phyloP scores from a whole-genome alignment of 345 rosid genomes.

The Populus ilicifolia region DNA sequence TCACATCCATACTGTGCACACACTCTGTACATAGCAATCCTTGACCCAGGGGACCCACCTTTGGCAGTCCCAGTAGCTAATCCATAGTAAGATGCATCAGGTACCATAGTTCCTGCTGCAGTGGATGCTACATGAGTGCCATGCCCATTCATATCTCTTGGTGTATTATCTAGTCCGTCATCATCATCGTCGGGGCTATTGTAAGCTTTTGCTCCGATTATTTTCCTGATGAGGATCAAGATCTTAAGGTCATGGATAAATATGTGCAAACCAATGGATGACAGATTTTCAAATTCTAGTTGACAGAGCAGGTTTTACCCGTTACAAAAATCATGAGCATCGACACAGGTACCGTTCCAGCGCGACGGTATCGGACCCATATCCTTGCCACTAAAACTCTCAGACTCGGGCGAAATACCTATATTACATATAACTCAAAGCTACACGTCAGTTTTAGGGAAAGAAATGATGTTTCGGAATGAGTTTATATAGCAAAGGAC shows the following conservation, averaged over 20 bases:
- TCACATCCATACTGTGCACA: constrained; percentile 53
- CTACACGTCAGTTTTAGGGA: background rate
- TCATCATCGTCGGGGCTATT: constrained; percentile 26
- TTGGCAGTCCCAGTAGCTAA: constrained; percentile 62
- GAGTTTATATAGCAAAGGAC: background rate
- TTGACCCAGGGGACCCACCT: constrained; percentile 66
- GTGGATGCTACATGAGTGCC: constrained; percentile 79
- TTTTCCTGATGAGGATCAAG: constrained; percentile 44
- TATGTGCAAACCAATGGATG: constrained; percentile 21
- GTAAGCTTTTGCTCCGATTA: constrained; percentile 80
- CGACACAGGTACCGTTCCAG: constrained; percentile 75
- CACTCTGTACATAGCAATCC: constrained; percentile 67
- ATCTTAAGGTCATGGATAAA: constrained; percentile 65
- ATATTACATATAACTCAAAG: background rate
- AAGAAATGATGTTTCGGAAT: background rate
- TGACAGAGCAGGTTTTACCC: constrained; percentile 36
- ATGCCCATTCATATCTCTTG: constrained; percentile 71
- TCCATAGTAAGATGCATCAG: constrained; percentile 65
- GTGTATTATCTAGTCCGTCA: constrained; percentile 21
- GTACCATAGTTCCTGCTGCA: constrained; percentile 64
- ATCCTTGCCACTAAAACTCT: constrained; percentile 63
- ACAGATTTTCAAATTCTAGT: background rate
- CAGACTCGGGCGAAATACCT: constrained; percentile 92
- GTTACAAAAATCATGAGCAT: constrained; percentile 53
- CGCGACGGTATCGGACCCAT: constrained; percentile 53